phyloP scores from a whole-genome alignment of 371 early-diverging fungal species.

The Dinochytrium kinnereticum region DNA sequence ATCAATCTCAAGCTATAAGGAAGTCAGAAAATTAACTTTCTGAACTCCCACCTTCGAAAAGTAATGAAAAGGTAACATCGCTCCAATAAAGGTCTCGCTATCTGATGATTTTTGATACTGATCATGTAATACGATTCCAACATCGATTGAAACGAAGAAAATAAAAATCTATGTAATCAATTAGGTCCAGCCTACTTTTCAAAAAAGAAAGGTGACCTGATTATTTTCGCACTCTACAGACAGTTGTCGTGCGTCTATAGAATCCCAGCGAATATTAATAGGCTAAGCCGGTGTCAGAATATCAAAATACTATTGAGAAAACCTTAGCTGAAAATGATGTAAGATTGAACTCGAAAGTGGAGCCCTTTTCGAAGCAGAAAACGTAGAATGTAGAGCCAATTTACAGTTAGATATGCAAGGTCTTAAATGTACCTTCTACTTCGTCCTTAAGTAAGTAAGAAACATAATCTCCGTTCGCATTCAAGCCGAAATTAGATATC shows the following conservation, averaged over 20 bases:
- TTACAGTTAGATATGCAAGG: too few species aligned
- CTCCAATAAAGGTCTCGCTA: constrained; percentile 39
- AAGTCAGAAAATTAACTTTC: background rate
- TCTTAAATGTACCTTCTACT: too few species aligned
- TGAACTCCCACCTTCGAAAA: constrained; percentile 35
- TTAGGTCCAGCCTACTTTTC: background rate
- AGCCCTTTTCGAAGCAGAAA: too few species aligned
- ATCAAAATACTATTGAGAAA: background rate
- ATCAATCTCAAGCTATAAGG: background rate
- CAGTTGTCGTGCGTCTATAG: constrained; percentile 42
- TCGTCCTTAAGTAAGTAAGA: too few species aligned
- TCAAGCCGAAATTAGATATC: too few species aligned
- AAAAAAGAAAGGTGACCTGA: constrained; percentile 15
- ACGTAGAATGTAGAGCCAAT: too few species aligned
- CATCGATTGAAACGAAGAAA: constrained; percentile 45
- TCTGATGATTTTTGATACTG: constrained; percentile 22
- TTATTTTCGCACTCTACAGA: constrained; percentile 36
- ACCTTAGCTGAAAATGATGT: background rate
- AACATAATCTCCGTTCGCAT: too few species aligned
- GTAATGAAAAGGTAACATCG: constrained; percentile 45
- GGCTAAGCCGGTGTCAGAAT: constrained; percentile 20
- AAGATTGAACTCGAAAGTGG: constrained; percentile 32
- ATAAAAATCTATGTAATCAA: constrained; percentile 35
- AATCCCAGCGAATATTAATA: constrained; percentile 44
- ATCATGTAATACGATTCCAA: constrained; percentile 46